Evolutionary conservation across 495 filamentous ascomycete species (phyloP), one percentile per base, ranked within the genome.

Genomic region (Trichoderma gamsii): DNA sequence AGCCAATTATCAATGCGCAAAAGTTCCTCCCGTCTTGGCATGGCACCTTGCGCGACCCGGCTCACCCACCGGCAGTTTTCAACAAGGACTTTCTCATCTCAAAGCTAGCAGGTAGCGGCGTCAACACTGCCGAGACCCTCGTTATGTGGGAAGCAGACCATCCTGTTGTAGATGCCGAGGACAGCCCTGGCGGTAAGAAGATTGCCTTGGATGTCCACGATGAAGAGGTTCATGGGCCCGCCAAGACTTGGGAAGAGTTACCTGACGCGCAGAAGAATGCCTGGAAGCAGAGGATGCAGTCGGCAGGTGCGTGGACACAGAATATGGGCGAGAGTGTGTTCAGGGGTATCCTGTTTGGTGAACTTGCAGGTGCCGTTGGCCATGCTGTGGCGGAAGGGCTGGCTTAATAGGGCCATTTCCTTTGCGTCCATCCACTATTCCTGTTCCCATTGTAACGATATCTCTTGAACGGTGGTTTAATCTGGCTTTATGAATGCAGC

Each of bases 321-420:
- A 84, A 84, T 46, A 84, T 93, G 77, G 90, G 89, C 1, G 90
- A 92, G 77, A 83, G 81, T 41, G 83, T 95, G 15, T 82, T 95
- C 44, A 83, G 88, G 75, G 87, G 90, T 8, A 82, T 97, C 8
- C 76, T 96, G 61, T 96, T 96, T 79, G 83, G 86, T 25, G 84
- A 91, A 77, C 78, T 86, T 66, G 90, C 82, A 67, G 86, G 81
- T 25, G 71, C 80, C 8, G 80, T 90, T 65, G 86, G 83, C 5
- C 78, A 78, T 29, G 76, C 79, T 52, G 83, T 88, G 32, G 77
- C 73, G 21, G 76, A 66, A 5, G 56, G 56, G 56, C 13, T 61
- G 25, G 56, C 56, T 70, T 41, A 43, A 41, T 4, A 35, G 7
- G 23, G 23, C 27, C 12, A 3, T 11, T 0, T 6, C 38, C 15